Evolutionary conservation across 768 basidiomycete genomes (phyloP), one percentile per base, ranked within the genome.

Genomic region (Botryobasidium botryosum): DNA sequence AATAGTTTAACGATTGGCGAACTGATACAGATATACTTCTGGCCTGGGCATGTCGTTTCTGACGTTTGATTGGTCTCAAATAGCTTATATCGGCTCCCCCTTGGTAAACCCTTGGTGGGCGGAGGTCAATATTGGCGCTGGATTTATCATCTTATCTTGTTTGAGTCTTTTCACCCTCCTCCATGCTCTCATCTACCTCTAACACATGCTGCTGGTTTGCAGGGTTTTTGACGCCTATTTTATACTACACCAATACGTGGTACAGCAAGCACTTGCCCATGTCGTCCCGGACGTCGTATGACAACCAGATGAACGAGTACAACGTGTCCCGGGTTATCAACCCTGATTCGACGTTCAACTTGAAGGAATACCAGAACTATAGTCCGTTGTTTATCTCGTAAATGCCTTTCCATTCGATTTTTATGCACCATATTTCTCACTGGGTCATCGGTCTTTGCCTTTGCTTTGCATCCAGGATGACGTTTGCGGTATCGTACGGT

Each of bases 331-430:
- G 59, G 12, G 65, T 76, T 26, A 52, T 72, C 18, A 63, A 57
- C 10, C 24, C 55, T 20, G 58, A 66, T 26, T 61, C 60, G 3
- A 61, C 59, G 2, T 59, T 75, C 43, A 60, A 71, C 48, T 41
- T 60, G 20, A 61, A 58, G 2, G 67, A 65, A 12, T 76, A 74
- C 55, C 56, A 63, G 43, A 57, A 53, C 0, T 75, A 70, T 44
- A 68, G 65, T 44, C 70, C 70, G 0, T 49, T 70, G 20, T 71
- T 64, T 54, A 59, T 68, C 33, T 61, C 68, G 47, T n/a, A n/a
- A n/a, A n/a, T n/a, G n/a, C n/a, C n/a, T n/a, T n/a, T n/a, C n/a
- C 63, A 12, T 41, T 7, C 73, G 40, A n/a, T n/a, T n/a, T n/a
- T n/a, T n/a, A n/a, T n/a, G n/a, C n/a, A n/a, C 70, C 70, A 3